Percentiles rank a stretch among this genome's conserved stretches.
Evolutionary conservation across 148 eudicot genomes (phyloP).

Genomic region (Rhododendron williamsianum): DNA sequence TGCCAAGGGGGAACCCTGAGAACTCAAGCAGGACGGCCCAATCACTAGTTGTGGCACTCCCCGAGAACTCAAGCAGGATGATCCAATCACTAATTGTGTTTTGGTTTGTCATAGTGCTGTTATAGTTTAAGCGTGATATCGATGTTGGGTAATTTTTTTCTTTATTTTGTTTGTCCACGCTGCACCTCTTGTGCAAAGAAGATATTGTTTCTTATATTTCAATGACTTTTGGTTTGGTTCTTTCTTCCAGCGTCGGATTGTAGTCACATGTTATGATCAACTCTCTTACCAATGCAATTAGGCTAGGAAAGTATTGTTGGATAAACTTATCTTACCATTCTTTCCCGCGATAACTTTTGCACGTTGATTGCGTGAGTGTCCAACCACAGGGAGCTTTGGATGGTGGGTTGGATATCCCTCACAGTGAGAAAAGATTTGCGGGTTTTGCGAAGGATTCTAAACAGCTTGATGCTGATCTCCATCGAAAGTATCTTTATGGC

Average conservation of each 20-base stretch:
- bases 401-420: slow-evolving; percentile 83
- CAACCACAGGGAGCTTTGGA: slow-evolving; percentile 65
- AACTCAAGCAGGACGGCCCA: neutral
- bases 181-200: neutral
- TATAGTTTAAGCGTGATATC: neutral
- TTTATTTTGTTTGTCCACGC: neutral
- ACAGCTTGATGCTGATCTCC: slow-evolving; percentile 66
- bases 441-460: slow-evolving; percentile 65
- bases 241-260: neutral
- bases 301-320: neutral
- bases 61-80: neutral
- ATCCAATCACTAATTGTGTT: neutral
- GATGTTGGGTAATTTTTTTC: neutral
- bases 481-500: slow-evolving; percentile 74
- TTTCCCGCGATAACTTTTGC: neutral
- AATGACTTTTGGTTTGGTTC: neutral
- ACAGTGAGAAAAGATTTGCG: slow-evolving; percentile 80
- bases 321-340: neutral
- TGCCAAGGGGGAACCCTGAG: neutral
- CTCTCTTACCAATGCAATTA: neutral
- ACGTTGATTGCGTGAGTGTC: neutral
- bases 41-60: neutral
- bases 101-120: neutral
- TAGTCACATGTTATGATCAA: neutral
- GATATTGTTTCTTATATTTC: neutral